These are phyloP conservation scores for Phytophthora parvispora DNA, from an alignment of 352 stramenopile genomes.

Conservation along the genomic window DNA sequence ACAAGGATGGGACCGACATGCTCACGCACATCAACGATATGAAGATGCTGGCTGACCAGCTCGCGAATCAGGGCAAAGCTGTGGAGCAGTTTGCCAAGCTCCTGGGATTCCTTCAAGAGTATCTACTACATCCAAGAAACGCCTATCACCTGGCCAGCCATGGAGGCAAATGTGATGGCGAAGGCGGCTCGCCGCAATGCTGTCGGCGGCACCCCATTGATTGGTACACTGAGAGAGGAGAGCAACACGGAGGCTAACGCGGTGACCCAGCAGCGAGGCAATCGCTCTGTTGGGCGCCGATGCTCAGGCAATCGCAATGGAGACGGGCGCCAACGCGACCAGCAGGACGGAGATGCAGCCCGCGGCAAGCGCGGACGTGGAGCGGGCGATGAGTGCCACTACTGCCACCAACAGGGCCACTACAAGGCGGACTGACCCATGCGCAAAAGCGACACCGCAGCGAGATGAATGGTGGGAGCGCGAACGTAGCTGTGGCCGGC, in stretches of 20 bases:
- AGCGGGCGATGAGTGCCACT: neutral
- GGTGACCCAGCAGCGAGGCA: constrained; percentile 1
- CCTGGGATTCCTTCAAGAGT: constrained; percentile 14
- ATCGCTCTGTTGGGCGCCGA: neutral
- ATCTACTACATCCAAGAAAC: constrained; percentile 22
- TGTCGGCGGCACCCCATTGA: neutral
- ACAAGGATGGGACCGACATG: constrained; percentile 14
- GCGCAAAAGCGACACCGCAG: neutral
- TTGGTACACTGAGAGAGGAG: neutral
- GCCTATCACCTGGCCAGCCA: constrained; percentile 3
- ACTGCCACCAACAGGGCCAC: neutral
- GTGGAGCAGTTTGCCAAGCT: constrained; percentile 2
- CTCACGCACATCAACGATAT: neutral
- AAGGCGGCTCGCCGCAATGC: neutral
- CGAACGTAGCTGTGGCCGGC: neutral
- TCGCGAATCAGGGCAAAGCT: neutral
- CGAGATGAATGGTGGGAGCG: neutral
- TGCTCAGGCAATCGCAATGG: neutral
- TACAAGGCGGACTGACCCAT: neutral
- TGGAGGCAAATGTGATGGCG: constrained; percentile 10
- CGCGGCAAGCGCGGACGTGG: neutral
- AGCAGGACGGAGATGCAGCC: neutral
- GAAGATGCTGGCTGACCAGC: constrained; percentile 2
- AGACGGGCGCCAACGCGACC: neutral
- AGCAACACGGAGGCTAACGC: constrained; percentile 1